Base-by-base conservation (phyloP, 345 rosid species). In the Eucalyptus marginata region DNA sequence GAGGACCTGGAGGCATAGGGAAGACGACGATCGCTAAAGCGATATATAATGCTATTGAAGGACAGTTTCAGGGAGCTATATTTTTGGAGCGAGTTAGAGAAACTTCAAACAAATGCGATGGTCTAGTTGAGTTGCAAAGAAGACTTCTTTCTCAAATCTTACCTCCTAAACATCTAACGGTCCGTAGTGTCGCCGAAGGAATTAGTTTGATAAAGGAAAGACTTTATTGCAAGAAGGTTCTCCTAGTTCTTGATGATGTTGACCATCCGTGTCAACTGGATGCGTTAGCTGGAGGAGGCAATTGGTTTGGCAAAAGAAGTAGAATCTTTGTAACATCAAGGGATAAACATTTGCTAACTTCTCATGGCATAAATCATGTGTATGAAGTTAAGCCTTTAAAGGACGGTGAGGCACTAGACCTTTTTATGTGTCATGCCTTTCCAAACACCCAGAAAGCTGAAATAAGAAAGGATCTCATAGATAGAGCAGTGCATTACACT, bases 351-450 rank as follows among this genome's bases (percentile, higher is more conserved):
- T 43, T 43, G 43, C 43, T 40, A 40, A 40, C 33, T 62, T 7
- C 3, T 62, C 33, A 2, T 62, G 4, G 3, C 71, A 29, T 0
- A 4, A 6, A 4, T 59, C 0, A 1, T 29, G 71, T 62, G 17
- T 29, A 62, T 13, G 2, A 1, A 62, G 36, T 62, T 7, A 2
- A 29, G 29, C 7, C 33, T 29, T 62, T 62, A 62, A 0, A 62
- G 0, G 0, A 7, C 0, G 1, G 1, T 7, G 71, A 62, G 9
- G 33, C 33, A 29, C 10, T 1, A 0, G 4, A 29, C 1, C 33
- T 29, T 29, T 62, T 62, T 62, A 4, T 2, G 2, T 3, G 4
- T 1, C 71, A 29, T 62, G 71, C 71, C 33, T 62, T 29, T 29
- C 10, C 2, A 62, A 62, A 62, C 4, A 13, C 2, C 36, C 0